These are phyloP conservation scores for Sequoiadendron giganteum DNA, from an alignment of 75 land plant genomes.

Conservation along the genomic window DNA sequence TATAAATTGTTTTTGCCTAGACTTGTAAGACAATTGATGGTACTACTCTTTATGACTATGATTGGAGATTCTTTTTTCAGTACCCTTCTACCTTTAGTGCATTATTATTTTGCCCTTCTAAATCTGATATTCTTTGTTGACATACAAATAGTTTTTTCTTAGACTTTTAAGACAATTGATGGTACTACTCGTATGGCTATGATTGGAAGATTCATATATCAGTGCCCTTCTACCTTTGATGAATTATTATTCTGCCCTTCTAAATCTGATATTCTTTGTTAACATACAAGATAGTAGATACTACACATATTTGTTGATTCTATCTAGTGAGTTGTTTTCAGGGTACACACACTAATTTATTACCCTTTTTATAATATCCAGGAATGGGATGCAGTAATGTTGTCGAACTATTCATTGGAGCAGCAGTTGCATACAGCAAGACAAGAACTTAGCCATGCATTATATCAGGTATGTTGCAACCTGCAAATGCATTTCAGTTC, in stretches of 20 bases:
- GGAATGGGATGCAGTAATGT: constrained; percentile 99
- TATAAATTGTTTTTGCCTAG: no score
- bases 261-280: not conserved
- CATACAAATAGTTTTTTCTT: not conserved
- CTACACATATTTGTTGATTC: not conserved
- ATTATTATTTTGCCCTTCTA: not conserved
- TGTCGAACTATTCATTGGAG: constrained; percentile 94
- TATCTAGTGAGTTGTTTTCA: not conserved
- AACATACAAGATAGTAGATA: not conserved
- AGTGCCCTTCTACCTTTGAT: not conserved
- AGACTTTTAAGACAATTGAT: not conserved
- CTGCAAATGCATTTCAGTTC: not conserved
- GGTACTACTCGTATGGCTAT: not conserved
- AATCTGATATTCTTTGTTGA: not conserved
- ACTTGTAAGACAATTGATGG: not conserved
- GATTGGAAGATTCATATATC: not conserved
- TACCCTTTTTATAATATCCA: constrained; percentile 12
- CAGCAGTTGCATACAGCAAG: constrained; percentile 95
- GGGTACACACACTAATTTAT: not conserved
- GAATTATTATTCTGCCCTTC: not conserved
- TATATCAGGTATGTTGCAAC: constrained; percentile 77
- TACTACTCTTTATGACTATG: not conserved
- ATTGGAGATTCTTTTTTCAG: not conserved
- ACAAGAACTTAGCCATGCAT: constrained; percentile 98
- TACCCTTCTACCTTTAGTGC: not conserved